These are phyloP conservation scores for Phytophthora kernoviae DNA, from an alignment of 352 stramenopile species.

Conservation along the genomic window DNA sequence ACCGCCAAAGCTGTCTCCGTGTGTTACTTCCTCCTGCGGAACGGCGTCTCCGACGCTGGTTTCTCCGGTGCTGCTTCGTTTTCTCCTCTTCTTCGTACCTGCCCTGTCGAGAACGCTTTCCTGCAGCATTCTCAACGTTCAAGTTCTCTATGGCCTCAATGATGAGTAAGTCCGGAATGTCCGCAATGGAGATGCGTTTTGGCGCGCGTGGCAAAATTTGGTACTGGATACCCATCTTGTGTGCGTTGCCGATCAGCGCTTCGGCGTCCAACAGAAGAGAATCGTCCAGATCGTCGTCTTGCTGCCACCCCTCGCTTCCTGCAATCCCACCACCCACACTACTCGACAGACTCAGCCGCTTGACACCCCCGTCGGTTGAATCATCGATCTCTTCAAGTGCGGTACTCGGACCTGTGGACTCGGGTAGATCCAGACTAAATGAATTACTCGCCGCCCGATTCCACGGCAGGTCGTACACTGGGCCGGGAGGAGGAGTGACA, in stretches of 20 bases:
- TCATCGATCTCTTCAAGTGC: constrained; percentile 35
- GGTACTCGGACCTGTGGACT: constrained; percentile 31
- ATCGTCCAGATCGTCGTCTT: constrained; percentile 47
- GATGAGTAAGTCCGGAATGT: constrained; percentile 74
- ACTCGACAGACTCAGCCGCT: constrained; percentile 30
- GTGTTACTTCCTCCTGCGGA: constrained; percentile 18
- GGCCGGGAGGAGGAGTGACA: constrained; percentile 18
- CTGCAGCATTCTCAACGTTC: constrained; percentile 14
- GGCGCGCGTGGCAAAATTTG: constrained; percentile 55
- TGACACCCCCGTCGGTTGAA: constrained; percentile 18
- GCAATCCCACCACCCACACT: constrained; percentile 22
- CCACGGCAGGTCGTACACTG: constrained; percentile 65
- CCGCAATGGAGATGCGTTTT: constrained; percentile 66
- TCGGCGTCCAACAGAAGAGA: constrained; percentile 69
- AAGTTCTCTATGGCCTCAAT: constrained; percentile 51
- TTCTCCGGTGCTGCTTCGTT: constrained; percentile 23
- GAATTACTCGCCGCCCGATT: constrained; percentile 46
- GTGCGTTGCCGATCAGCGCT: constrained; percentile 68
- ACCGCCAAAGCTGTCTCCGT: constrained; percentile 19
- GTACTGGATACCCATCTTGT: constrained; percentile 74
- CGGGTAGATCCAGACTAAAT: constrained; percentile 25
- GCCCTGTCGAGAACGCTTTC: constrained; percentile 4
- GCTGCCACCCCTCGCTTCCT: constrained; percentile 26
- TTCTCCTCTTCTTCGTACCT: constrained; percentile 21
- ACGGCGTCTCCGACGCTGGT: constrained; percentile 16